Conservation (phyloP, 805 yeast genomes). For the Blastobotrys mokoenaii region DNA sequence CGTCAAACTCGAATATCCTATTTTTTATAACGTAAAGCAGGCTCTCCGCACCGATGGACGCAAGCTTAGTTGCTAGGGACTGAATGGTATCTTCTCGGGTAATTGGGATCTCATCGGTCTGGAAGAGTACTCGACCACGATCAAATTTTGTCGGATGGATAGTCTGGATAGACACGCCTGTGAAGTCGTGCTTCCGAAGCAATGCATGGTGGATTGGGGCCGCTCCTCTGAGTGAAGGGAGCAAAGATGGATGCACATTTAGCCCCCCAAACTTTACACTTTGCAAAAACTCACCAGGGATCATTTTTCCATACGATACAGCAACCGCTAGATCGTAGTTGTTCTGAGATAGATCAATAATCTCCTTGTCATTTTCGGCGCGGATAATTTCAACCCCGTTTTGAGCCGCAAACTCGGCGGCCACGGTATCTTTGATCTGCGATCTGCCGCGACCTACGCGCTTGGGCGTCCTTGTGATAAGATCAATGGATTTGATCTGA, state of each 20-base stretch:
- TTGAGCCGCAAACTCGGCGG: constrained; percentile 13
- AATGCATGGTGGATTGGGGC: constrained; percentile 82
- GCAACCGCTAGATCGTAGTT: constrained; percentile 69
- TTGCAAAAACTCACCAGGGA: constrained; percentile 53
- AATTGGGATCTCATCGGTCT: constrained; percentile 40
- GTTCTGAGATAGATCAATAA: constrained; percentile 15
- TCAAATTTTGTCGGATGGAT: constrained; percentile 85
- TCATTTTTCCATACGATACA: constrained; percentile 79
- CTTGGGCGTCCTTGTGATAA: constrained; percentile 58
- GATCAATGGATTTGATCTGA: constrained; percentile 37
- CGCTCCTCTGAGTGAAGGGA: constrained; percentile 78
- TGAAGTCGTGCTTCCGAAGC: constrained; percentile 46
- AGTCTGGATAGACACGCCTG: constrained; percentile 89
- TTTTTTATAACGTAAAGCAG: constrained; percentile 38
- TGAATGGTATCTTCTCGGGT: constrained; percentile 35
- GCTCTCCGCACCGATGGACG: constrained; percentile 52
- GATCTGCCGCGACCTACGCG: constrained; percentile 51
- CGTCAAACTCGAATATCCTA: constrained; percentile 21
- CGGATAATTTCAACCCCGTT: constrained; percentile 12
- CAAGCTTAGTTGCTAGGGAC: constrained; percentile 44
- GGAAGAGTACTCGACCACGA: constrained; percentile 59
- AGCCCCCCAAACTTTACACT: constrained; percentile 55
- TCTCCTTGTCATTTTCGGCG: constrained; percentile 16
- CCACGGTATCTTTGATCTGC: constrained; percentile 42
- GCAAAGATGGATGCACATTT: constrained; percentile 86